Conservation (phyloP, 495 filamentous ascomycete genomes). For the Acidomyces sp. region DNA sequence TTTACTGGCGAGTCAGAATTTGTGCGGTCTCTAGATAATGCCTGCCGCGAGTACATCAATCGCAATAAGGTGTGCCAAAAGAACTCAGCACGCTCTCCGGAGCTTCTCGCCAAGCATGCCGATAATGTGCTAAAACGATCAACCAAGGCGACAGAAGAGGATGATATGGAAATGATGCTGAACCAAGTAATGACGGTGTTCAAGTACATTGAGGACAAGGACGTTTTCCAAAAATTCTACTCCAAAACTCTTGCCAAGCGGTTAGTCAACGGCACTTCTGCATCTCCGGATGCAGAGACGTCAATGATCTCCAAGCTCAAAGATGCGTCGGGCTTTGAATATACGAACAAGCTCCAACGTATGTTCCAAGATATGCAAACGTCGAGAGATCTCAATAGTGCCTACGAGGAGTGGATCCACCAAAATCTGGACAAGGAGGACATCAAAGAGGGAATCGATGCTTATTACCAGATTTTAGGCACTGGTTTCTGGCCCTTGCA, state of each 20-base stretch:
- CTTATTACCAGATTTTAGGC: conserved; percentile 76
- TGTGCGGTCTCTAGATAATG: conserved; percentile 90
- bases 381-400: conserved; percentile 85
- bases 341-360: conserved; percentile 97
- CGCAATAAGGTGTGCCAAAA: conserved; percentile 89
- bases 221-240: conserved; percentile 99
- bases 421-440: conserved; percentile 50
- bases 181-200: conserved; percentile 99
- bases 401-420: conserved; percentile 60
- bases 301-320: conserved; percentile 99
- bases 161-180: conserved; percentile 78
- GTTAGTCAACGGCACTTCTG: conserved; percentile 83
- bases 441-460: conserved; percentile 50
- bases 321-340: conserved; percentile 96
- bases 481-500: conserved; percentile 96
- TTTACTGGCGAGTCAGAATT: conserved; percentile 96
- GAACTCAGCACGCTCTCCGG: conserved; percentile 82
- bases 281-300: conserved; percentile 92
- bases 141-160: conserved; percentile 74
- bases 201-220: conserved; percentile 99
- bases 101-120: conserved; percentile 91
- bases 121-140: conserved; percentile 86
- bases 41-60: conserved; percentile 95
- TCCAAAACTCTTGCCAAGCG: conserved; percentile 92
- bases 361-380: conserved; percentile 99